These are phyloP conservation scores for Castanea mollissima DNA, from an alignment of 306 rosid genomes.

Conservation along the genomic window DNA sequence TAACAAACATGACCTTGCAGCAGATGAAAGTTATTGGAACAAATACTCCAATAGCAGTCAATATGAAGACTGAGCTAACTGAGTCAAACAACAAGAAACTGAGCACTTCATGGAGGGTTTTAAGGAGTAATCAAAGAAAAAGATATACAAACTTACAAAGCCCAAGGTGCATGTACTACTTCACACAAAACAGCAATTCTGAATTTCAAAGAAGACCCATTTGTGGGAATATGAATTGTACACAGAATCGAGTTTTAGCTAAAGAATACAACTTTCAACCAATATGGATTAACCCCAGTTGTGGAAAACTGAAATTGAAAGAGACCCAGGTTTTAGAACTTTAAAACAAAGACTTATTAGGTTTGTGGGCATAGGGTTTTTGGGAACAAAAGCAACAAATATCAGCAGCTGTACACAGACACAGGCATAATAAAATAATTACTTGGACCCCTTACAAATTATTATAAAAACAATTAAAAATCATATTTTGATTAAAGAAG, in stretches of 20 bases:
- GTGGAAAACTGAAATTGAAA: neutral
- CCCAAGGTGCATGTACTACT: slow-evolving; percentile 24
- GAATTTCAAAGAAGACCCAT: slow-evolving; percentile 23
- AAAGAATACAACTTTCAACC: slow-evolving; percentile 10
- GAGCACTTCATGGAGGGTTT: neutral
- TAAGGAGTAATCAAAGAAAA: neutral
- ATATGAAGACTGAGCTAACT: neutral
- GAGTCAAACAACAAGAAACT: neutral
- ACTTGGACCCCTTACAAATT: neutral
- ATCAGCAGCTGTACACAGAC: slow-evolving; percentile 11
- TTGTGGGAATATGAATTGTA: slow-evolving; percentile 16
- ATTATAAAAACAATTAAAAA: neutral
- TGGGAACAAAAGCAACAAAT: neutral
- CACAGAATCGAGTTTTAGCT: slow-evolving; percentile 1
- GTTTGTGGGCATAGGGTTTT: slow-evolving; percentile 1
- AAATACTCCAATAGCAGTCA: neutral
- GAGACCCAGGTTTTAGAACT: slow-evolving; percentile 11
- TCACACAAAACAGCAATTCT: slow-evolving; percentile 21
- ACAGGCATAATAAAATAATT: neutral
- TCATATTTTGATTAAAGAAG: neutral
- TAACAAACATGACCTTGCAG: neutral
- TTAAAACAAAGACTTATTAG: neutral
- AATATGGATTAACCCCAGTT: slow-evolving; percentile 11
- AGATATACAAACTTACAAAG: slow-evolving; percentile 9
- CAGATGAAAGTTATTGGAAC: neutral